Percentiles rank a stretch among this genome's conserved stretches.
Conservation (phyloP, 164 flowering plant species). For the Piper betle region DNA sequence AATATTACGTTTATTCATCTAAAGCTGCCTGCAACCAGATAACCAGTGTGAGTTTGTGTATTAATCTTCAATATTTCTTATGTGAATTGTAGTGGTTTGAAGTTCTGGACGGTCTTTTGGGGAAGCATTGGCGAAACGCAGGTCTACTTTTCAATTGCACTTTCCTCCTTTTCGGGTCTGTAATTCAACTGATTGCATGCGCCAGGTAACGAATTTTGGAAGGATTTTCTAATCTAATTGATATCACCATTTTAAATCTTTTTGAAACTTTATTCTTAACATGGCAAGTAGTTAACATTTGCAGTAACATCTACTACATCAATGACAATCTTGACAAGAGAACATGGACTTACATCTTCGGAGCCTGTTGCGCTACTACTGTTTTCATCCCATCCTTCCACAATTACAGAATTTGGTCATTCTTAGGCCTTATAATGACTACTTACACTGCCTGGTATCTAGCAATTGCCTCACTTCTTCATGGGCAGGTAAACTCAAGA, state of each 20-base stretch:
- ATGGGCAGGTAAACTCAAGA: slow-evolving; percentile 52
- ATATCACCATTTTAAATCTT: neutral
- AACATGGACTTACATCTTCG: slow-evolving; percentile 83
- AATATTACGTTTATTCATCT: too few relatives aligned
- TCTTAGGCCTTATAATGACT: slow-evolving; percentile 79
- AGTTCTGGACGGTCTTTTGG: slow-evolving; percentile 75
- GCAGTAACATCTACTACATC: slow-evolving; percentile 84
- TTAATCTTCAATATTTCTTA: neutral
- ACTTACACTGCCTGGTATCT: slow-evolving; percentile 86
- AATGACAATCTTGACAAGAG: slow-evolving; percentile 69
- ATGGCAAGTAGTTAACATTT: neutral
- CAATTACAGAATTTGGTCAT: slow-evolving; percentile 85
- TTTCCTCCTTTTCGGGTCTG: slow-evolving; percentile 72
- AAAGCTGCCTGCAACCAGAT: too few relatives aligned
- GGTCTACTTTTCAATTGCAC: slow-evolving; percentile 80
- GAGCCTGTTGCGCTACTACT: slow-evolving; percentile 80
- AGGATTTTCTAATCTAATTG: neutral
- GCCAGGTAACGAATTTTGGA: slow-evolving; percentile 44
- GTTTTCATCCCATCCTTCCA: slow-evolving; percentile 81
- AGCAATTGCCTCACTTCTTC: slow-evolving; percentile 55
- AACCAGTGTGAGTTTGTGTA: too few relatives aligned
- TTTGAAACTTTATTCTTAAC: neutral
- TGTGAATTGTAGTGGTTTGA: slow-evolving; percentile 64
- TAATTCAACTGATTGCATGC: slow-evolving; percentile 80
- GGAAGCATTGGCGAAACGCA: slow-evolving; percentile 59